Base-by-base conservation (phyloP, 495 filamentous ascomycete species). In the Evansstolkia leycettana region DNA sequence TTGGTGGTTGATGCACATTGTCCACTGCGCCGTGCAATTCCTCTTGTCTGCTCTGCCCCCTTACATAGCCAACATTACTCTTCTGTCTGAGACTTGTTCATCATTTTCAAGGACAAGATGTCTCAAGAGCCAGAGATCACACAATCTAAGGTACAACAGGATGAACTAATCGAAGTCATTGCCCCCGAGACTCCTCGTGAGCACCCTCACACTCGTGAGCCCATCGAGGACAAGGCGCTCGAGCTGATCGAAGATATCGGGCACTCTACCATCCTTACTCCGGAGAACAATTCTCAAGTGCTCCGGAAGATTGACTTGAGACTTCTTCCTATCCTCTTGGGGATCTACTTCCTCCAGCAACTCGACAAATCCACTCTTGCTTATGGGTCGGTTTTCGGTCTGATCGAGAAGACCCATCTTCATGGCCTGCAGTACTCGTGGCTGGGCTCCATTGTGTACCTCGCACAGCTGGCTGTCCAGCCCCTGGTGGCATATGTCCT, bases 291-390 rank as follows among this genome's bases (percentile, higher is more conserved):
- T 46, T 60, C 54, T 12, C 58, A 62, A 18, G 58, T 64, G 15
- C 53, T 74, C 30, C 54, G 59, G 15, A 65, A 67, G 47, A 76
- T 76, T 29, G 72, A 76, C 40, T 44, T 60, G 25, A 52, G 68
- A 33, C 34, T 76, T 3, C 62, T 76, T 41, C 72, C 72, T 2
- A 62, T 68, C 33, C 46, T 65, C 2, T 36, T 61, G 7, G 53
- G 50, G 7, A 58, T 64, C 31, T 65, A 64, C 44, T 61, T 61
- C 33, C 47, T 76, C 2, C 69, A 73, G 30, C 69, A 68, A 39
- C 58, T 76, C 14, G 73, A 77, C 53, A 75, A 76, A 39, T 69
- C 69, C 2, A 71, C 70, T 1, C 56, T 75, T 2, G 65, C 65
- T 4, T 76, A 74, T 50, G 69, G 65, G 0, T 60, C 56, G 5